A percentile compares a stretch with the other conserved stretches of the same genome.
These are phyloP conservation scores for Kuraishia molischiana DNA, from an alignment of 805 yeast genomes.

Conservation along the genomic window DNA sequence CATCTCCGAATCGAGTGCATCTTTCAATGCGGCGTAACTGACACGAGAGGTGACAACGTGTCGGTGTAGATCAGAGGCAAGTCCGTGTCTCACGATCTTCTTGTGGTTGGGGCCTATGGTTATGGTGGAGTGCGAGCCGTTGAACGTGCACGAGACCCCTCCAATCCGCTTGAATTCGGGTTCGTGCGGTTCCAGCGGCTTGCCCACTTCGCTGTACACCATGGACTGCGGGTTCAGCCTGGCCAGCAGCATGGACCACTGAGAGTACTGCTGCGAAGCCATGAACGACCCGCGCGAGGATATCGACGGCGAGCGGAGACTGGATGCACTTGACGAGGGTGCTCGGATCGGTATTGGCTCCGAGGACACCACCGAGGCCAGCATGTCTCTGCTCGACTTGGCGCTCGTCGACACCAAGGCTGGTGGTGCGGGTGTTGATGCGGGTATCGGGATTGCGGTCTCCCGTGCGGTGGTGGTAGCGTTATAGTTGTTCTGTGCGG, in stretches of 20 bases:
- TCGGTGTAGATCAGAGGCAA: conserved; percentile 23
- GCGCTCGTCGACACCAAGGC: neutral
- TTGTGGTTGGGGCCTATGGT: conserved; percentile 32
- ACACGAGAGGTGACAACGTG: conserved; percentile 28
- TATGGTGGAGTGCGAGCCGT: conserved; percentile 31
- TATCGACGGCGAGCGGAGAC: neutral
- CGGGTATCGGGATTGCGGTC: neutral
- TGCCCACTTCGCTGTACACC: neutral
- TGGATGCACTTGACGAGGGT: neutral
- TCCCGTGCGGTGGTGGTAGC: neutral
- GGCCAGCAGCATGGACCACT: conserved; percentile 1
- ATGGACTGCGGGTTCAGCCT: neutral
- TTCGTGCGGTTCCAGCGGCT: neutral
- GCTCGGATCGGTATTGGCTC: neutral
- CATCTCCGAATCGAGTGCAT: conserved; percentile 25
- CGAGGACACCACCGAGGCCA: conserved; percentile 1
- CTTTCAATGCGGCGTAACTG: conserved; percentile 36
- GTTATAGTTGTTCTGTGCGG: neutral
- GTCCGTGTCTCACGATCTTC: conserved; percentile 32
- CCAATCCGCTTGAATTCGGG: neutral
- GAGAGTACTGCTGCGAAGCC: neutral
- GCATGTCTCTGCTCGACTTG: conserved; percentile 1
- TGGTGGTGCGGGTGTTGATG: neutral
- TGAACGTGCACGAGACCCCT: conserved; percentile 6
- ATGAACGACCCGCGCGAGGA: neutral